Evolutionary conservation across 768 basidiomycete genomes (phyloP).

Genomic region (Macrolepiota albuminosa): DNA sequence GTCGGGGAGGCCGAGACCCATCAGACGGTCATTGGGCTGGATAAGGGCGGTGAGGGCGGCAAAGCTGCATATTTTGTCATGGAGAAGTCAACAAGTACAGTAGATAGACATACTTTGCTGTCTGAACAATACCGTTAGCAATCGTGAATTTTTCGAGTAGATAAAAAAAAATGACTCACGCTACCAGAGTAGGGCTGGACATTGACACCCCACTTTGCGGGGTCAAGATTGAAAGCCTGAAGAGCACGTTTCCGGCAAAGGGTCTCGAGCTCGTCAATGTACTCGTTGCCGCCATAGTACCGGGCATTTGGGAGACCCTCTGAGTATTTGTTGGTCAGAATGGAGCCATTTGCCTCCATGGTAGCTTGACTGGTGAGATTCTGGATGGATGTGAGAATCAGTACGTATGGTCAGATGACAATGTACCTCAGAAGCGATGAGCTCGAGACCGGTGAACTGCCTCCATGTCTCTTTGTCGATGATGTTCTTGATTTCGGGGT

Average conservation of each 20-base stretch:
- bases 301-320: conserved; percentile 98
- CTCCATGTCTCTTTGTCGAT: conserved; percentile 99
- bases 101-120: conserved; percentile 68
- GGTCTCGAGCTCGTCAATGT: conserved; percentile 92
- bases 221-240: conserved; percentile 93
- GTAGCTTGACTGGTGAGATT: conserved; percentile 94
- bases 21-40: conserved; percentile 95
- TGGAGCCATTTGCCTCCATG: conserved; percentile 98
- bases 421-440: conserved; percentile 95
- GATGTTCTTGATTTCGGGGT: conserved; percentile 95
- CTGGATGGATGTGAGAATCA: conserved; percentile 33
- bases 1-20: conserved; percentile 98
- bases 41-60: conserved; percentile 94
- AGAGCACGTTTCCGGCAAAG: conserved; percentile 96
- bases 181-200: conserved; percentile 98
- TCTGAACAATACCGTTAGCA: conserved; percentile 34
- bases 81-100: background rate
- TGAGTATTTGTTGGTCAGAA: conserved; percentile 99
- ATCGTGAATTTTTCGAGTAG: background rate
- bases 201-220: conserved; percentile 94
- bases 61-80: conserved; percentile 53
- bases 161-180: conserved; percentile 42
- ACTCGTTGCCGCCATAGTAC: conserved; percentile 98
- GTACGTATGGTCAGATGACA: conserved; percentile 1
- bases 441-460: conserved; percentile 95